Percentiles rank a stretch among this genome's conserved stretches.
These are phyloP conservation scores for Nigrospora sphaerica DNA, from an alignment of 2,329 filamentous ascomycete species.

Conservation along the genomic window DNA sequence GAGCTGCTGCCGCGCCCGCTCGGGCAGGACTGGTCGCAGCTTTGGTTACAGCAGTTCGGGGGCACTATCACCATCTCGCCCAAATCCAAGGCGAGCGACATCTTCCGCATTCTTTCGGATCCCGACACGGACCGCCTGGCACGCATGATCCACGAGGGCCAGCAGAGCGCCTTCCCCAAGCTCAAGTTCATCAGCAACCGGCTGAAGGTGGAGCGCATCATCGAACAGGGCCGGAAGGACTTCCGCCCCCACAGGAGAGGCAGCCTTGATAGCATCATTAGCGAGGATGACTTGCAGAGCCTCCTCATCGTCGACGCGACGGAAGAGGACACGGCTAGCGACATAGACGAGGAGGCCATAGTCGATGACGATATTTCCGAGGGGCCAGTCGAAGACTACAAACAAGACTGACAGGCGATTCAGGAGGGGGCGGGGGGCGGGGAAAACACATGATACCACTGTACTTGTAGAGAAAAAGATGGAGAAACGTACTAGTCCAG, in stretches of 20 bases:
- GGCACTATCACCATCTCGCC: constrained; percentile 98
- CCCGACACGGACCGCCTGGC: constrained; percentile 69
- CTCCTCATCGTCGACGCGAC: constrained; percentile 27
- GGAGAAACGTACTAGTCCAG: no score
- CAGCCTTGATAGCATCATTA: constrained; percentile 53
- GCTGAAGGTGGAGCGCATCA: constrained; percentile 69
- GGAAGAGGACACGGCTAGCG: constrained; percentile 5
- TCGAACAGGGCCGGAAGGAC: constrained; percentile 52
- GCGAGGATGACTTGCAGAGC: constrained; percentile 50
- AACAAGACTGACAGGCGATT: constrained; percentile 3
- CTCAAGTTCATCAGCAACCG: constrained; percentile 86
- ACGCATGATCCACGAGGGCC: constrained; percentile 83
- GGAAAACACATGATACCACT: no score
- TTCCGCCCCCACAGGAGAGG: constrained; percentile 42
- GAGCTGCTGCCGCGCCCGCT: constrained; percentile 85
- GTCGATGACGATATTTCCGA: constrained; percentile 13
- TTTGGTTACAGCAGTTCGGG: constrained; percentile 92
- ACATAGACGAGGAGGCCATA: constrained; percentile 5
- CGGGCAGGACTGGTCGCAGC: constrained; percentile 93
- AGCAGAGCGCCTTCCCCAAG: constrained; percentile 85
- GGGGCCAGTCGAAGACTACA: constrained; percentile 9
- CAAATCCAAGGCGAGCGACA: constrained; percentile 70
- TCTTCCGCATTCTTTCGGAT: constrained; percentile 79
- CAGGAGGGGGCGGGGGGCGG: no score
- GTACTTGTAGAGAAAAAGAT: no score